Percentiles rank a stretch among this genome's conserved stretches.
Conservation (phyloP, 2,329 filamentous ascomycete species). For the Trichoderma harzianum region DNA sequence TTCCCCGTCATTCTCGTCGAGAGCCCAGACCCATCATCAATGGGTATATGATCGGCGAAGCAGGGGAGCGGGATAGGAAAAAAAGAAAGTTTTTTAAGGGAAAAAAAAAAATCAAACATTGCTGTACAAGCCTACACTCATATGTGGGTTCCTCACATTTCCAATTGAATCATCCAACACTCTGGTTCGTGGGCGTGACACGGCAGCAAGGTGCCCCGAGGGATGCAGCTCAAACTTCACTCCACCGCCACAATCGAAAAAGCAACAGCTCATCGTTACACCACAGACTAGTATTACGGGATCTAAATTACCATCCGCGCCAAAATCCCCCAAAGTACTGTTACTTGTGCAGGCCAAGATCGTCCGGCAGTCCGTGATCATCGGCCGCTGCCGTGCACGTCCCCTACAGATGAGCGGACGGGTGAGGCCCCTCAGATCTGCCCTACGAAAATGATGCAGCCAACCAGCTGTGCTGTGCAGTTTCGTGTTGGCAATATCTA, state of each 20-base stretch:
- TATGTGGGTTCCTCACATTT: neutral
- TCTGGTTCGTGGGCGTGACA: neutral
- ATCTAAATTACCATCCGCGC: constrained; percentile 8
- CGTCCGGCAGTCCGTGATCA: constrained; percentile 4
- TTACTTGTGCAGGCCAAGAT: constrained; percentile 1
- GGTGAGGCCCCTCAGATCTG: neutral
- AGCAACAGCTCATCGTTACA: neutral
- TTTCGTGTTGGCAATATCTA: neutral
- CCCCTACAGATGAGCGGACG: neutral
- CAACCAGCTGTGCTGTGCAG: neutral
- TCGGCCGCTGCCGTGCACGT: neutral
- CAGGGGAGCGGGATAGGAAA: neutral
- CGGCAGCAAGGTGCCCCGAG: neutral
- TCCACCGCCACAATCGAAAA: neutral
- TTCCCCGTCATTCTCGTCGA: neutral
- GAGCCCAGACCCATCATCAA: neutral
- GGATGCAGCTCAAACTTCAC: neutral
- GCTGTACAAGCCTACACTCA: neutral
- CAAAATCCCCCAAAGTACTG: neutral
- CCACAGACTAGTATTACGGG: neutral
- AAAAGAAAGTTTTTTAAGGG: neutral
- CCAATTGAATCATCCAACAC: neutral
- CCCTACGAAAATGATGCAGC: neutral
- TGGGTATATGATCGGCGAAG: neutral
- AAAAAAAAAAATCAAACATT: neutral